A percentile compares a stretch with the other conserved stretches of the same genome.
Conservation (phyloP, 202 grass and related monocot genomes). For the Carex sylvatica region DNA sequence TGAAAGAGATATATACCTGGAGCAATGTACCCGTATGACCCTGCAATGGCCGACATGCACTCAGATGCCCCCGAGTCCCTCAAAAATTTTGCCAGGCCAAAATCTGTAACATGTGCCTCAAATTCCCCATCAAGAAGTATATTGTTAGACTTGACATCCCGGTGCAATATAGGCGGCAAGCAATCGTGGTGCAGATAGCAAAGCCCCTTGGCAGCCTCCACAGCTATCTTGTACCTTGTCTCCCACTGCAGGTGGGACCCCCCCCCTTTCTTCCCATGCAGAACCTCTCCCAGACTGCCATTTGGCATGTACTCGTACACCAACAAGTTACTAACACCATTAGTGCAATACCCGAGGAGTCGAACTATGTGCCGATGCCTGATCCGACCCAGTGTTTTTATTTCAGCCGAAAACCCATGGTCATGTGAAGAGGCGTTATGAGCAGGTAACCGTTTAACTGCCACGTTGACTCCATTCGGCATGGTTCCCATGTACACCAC, state of each 20-base stretch:
- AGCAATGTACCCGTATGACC: slow-evolving; percentile 95
- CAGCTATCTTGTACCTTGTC: slow-evolving; percentile 89
- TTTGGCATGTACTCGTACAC: slow-evolving; percentile 97
- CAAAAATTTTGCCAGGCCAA: slow-evolving; percentile 92
- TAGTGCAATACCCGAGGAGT: slow-evolving; percentile 72
- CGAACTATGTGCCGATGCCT: slow-evolving; percentile 94
- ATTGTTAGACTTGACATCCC: slow-evolving; percentile 99
- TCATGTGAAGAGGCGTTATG: slow-evolving; percentile 62
- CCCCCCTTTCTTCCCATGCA: slow-evolving; percentile 68
- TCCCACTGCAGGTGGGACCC: slow-evolving; percentile 76
- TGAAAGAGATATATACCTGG: slow-evolving; percentile 46
- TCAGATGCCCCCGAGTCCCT: slow-evolving; percentile 58
- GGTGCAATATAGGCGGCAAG: slow-evolving; percentile 84
- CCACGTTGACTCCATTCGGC: slow-evolving; percentile 53
- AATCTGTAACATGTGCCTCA: slow-evolving; percentile 91
- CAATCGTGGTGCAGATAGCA: slow-evolving; percentile 99
- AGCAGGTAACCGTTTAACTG: slow-evolving; percentile 79
- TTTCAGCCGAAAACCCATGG: slow-evolving; percentile 85
- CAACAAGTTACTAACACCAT: slow-evolving; percentile 73
- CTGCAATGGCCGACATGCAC: slow-evolving; percentile 98
- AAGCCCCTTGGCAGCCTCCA: slow-evolving; percentile 89
- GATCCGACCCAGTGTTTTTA: slow-evolving; percentile 86
- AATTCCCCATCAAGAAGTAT: slow-evolving; percentile 76
- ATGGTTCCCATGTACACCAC: slow-evolving; percentile 84
- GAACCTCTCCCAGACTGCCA: slow-evolving; percentile 87